A percentile compares a stretch with the other conserved stretches of the same genome.
Conservation (phyloP, 202 grass and related monocot species). For the Eragrostis tef region DNA sequence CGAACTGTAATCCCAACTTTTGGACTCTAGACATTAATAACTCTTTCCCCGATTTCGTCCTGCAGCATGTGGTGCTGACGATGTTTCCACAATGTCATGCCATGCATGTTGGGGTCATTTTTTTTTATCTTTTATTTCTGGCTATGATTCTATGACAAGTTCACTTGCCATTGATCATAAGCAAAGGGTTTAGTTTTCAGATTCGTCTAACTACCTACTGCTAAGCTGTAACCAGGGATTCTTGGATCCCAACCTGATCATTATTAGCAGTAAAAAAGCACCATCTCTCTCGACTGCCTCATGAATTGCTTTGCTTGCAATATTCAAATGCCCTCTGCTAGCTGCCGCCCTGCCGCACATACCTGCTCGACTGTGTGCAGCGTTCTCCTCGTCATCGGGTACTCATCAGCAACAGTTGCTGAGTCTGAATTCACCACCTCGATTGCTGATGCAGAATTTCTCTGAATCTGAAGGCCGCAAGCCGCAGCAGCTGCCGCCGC, state of each 20-base stretch:
- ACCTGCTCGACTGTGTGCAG: constrained; percentile 19
- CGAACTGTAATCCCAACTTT: constrained; percentile 32
- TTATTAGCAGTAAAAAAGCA: neutral
- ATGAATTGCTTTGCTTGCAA: neutral
- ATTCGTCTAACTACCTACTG: neutral
- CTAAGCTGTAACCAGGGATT: neutral
- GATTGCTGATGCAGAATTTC: neutral
- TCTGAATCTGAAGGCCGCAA: constrained; percentile 34
- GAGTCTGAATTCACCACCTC: neutral
- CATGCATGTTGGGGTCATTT: constrained; percentile 16
- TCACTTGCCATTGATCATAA: neutral
- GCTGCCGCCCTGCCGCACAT: neutral
- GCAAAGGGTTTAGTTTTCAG: neutral
- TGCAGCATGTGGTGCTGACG: neutral
- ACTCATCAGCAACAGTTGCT: neutral
- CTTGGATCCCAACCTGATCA: neutral
- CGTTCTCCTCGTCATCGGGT: constrained; percentile 8
- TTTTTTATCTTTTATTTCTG: neutral
- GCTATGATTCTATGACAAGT: neutral
- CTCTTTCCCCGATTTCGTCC: neutral
- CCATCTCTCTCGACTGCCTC: neutral
- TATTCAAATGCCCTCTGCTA: neutral
- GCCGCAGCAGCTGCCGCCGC: neutral
- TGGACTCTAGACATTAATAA: constrained; percentile 13
- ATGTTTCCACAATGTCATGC: neutral